Conservation (phyloP, 257 asterid genomes). For the Eucommia ulmoides region DNA sequence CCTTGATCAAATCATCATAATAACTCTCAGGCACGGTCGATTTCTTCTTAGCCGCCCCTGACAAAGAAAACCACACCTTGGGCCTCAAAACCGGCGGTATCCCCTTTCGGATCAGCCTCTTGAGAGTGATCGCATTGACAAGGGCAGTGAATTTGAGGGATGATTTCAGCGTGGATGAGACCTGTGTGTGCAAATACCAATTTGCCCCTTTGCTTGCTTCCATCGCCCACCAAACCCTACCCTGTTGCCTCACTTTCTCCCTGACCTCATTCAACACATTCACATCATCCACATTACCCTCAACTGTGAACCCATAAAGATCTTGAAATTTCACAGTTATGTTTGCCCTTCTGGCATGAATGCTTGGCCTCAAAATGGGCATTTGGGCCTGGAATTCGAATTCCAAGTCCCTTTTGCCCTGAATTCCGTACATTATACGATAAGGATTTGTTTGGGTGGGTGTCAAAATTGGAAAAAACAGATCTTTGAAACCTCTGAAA, state of each 20-base stretch:
- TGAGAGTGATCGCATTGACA: slow-evolving; percentile 78
- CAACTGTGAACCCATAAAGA: slow-evolving; percentile 84
- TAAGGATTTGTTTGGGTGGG: no score
- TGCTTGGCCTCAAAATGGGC: slow-evolving; percentile 77
- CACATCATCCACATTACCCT: slow-evolving; percentile 97
- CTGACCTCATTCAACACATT: slow-evolving; percentile 95
- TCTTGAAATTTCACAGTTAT: slow-evolving; percentile 91
- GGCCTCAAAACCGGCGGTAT: slow-evolving; percentile 94
- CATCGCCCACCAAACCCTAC: slow-evolving; percentile 86
- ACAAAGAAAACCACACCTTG: slow-evolving; percentile 80
- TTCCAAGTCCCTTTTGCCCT: slow-evolving; percentile 51
- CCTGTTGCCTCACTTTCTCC: slow-evolving; percentile 92
- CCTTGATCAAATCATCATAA: slow-evolving; percentile 61
- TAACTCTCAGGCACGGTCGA: slow-evolving; percentile 92
- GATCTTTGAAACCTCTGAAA: no score
- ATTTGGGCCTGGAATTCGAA: slow-evolving; percentile 59
- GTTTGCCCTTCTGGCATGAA: slow-evolving; percentile 82
- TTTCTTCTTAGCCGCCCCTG: slow-evolving; percentile 97
- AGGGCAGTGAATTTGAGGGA: slow-evolving; percentile 66
- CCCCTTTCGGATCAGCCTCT: slow-evolving; percentile 82
- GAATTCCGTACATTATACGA: slow-evolving; percentile 68
- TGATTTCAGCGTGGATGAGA: slow-evolving; percentile 48
- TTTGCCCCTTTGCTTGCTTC: slow-evolving; percentile 82
- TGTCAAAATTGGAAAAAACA: no score
- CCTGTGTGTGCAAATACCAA: slow-evolving; percentile 68